These are phyloP conservation scores for Apophysomyces elegans DNA, from an alignment of 371 early-diverging fungal species.

Conservation along the genomic window DNA sequence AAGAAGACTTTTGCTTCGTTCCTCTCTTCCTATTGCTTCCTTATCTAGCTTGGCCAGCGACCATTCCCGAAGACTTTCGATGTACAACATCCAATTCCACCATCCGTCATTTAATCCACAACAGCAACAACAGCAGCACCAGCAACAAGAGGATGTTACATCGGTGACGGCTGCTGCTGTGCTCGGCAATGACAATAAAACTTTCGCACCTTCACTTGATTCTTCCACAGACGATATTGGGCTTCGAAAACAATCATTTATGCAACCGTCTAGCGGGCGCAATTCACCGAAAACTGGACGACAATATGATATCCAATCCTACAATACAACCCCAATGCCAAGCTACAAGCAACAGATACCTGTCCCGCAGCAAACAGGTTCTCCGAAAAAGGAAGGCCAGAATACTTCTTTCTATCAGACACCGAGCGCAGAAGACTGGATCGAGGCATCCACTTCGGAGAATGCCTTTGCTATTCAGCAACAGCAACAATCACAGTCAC, in stretches of 20 bases:
- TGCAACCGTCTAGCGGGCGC: constrained; percentile 16
- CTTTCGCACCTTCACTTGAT: constrained; percentile 15
- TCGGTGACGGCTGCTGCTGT: constrained; percentile 72
- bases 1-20: background rate
- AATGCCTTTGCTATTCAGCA: constrained; percentile 14
- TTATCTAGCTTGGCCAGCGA: background rate
- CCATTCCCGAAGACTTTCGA: background rate
- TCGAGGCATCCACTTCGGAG: constrained; percentile 7
- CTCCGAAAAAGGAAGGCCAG: constrained; percentile 15
- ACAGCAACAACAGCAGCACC: constrained; percentile 14
- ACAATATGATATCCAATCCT: constrained; percentile 14
- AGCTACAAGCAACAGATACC: constrained; percentile 18
- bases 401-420: constrained; percentile 12
- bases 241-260: constrained; percentile 10
- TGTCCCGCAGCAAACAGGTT: constrained; percentile 8
- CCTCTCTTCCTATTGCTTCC: background rate
- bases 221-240: constrained; percentile 2
- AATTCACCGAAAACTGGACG: constrained; percentile 18
- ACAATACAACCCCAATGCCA: constrained; percentile 20
- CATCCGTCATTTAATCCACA: constrained; percentile 4
- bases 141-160: constrained; percentile 86
- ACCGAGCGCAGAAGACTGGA: constrained; percentile 9
- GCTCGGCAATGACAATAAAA: constrained; percentile 76
- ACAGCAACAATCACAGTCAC: constrained; percentile 13
- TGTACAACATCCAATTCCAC: constrained; percentile 11